phyloP scores from a whole-genome alignment of 768 basidiomycete species.

The Lentinula aciculospora region DNA sequence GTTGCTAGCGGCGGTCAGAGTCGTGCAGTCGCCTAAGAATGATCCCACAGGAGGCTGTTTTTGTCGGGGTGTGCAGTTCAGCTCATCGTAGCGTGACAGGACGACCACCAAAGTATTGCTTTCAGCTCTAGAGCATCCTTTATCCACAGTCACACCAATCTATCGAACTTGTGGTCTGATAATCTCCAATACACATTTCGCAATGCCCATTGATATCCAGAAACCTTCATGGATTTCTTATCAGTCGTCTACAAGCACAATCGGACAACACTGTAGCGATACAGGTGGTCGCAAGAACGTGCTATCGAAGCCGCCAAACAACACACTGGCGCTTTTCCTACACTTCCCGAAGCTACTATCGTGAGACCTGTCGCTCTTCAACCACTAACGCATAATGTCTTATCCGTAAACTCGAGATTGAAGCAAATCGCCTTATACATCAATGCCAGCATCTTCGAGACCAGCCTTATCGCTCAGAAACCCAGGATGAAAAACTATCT shows the following conservation, averaged over 20 bases:
- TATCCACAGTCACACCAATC: constrained; percentile 53
- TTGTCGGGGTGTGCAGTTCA: constrained; percentile 46
- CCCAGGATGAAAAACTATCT: constrained; percentile 28
- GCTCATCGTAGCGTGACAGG: background rate
- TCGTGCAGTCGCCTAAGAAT: constrained; percentile 25
- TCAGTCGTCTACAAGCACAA: constrained; percentile 37
- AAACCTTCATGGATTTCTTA: constrained; percentile 26
- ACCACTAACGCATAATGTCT: constrained; percentile 47
- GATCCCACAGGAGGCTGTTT: constrained; percentile 68
- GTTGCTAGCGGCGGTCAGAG: constrained; percentile 33
- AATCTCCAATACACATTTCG: constrained; percentile 50
- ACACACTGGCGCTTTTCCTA: constrained; percentile 59
- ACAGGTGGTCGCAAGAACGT: constrained; percentile 45
- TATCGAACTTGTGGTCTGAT: constrained; percentile 58
- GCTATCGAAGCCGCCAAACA: constrained; percentile 40
- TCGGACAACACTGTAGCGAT: constrained; percentile 35
- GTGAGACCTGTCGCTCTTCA: constrained; percentile 15
- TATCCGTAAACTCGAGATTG: constrained; percentile 51
- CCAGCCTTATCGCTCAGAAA: constrained; percentile 29
- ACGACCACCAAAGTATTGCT: background rate
- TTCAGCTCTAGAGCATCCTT: constrained; percentile 48
- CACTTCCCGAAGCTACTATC: constrained; percentile 25
- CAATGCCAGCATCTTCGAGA: constrained; percentile 24
- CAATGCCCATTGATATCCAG: constrained; percentile 41
- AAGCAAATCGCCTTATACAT: constrained; percentile 48